Base-by-base conservation (phyloP, 2,329 filamentous ascomycete genomes). In the Raffaelea arxii region DNA sequence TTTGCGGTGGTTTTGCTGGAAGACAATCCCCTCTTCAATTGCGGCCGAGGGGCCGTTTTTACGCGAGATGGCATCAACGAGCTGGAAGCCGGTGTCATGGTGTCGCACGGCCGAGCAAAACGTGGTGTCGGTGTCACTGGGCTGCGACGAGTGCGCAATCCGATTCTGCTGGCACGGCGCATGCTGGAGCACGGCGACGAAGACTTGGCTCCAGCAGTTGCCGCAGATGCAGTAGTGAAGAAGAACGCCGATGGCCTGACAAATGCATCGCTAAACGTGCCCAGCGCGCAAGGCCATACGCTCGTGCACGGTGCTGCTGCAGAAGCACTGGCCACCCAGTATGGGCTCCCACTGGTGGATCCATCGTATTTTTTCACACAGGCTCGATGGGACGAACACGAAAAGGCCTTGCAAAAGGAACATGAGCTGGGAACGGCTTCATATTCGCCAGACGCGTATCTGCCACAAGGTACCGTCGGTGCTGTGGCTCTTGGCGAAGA, bases 31-130 rank as follows among this genome's bases (percentile, higher is more conserved):
- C 75, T 94, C 4, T 94, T 92, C 74, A 95, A 95, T 66, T 80
- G 81, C 48, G 88, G 81, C 7, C 82, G 80, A 56, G 90, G 90
- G 45, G 86, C 88, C 43, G 88, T 94, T 19, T 95, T 94, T 63
- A 94, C 87, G 1, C 78, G 82, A 43, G 81, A 84, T 53, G 90
- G 89, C 18, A 75, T 81, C 51, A 89, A 90, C 61, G 86, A 95
- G 66, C 80, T 94, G 51, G 89, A 95, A 65, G 86, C 86, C 2
- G 86, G 80, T 9, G 77, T 94, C 44, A 94, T 94, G 88, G 84
- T 94, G 0, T 85, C 83, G 2, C 72, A 73, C 24, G 84, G 82
- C 0, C 70, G 71, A 47, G 74, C 78, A 36, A 95, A 94, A 69
- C 77, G 86, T 30, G 87, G 81, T 16, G 84, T 86, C 0, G 86